These are phyloP conservation scores for Lenzites betulinus DNA, from an alignment of 768 basidiomycete genomes.

Conservation along the genomic window DNA sequence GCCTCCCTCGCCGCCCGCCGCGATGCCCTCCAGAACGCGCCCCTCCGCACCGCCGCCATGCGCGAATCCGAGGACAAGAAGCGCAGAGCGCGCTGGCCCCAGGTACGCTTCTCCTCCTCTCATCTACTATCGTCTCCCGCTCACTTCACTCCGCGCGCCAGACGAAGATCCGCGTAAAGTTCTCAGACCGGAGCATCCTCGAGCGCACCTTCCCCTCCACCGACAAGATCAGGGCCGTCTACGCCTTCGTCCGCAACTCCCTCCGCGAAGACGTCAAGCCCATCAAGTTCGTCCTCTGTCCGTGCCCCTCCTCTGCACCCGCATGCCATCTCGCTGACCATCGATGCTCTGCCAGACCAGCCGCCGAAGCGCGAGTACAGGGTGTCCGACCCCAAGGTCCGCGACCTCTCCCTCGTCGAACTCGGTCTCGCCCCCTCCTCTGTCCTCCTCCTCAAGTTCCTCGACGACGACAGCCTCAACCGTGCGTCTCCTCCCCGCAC, in stretches of 20 bases:
- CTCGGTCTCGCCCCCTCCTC: conserved; percentile 82
- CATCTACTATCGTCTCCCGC: not conserved
- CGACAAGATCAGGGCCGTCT: conserved; percentile 79
- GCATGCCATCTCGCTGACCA: not conserved
- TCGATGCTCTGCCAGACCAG: conserved; percentile 54
- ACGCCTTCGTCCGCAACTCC: conserved; percentile 77
- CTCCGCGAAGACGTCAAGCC: conserved; percentile 75
- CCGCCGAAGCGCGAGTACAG: conserved; percentile 85
- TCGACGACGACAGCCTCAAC: conserved; percentile 67
- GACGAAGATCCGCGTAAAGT: conserved; percentile 83
- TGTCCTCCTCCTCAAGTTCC: conserved; percentile 71
- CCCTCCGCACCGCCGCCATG: conserved; percentile 62
- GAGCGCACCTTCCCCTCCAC: conserved; percentile 78
- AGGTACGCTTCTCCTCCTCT: conserved; percentile 42
- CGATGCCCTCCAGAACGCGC: conserved; percentile 65
- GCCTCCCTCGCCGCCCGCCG: conserved; percentile 60
- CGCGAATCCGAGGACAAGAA: conserved; percentile 63
- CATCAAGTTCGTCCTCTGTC: conserved; percentile 85
- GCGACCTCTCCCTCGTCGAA: conserved; percentile 65
- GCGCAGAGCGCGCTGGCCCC: conserved; percentile 72
- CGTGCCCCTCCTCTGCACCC: conserved; percentile 30
- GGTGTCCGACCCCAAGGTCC: conserved; percentile 74
- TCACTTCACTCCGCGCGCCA: conserved; percentile 31
- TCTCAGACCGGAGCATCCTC: conserved; percentile 78
- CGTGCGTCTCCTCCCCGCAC: conserved; percentile 41